Evolutionary conservation across 768 basidiomycete genomes (phyloP), one percentile per base, ranked within the genome.

Genomic region (Mycena rosella): DNA sequence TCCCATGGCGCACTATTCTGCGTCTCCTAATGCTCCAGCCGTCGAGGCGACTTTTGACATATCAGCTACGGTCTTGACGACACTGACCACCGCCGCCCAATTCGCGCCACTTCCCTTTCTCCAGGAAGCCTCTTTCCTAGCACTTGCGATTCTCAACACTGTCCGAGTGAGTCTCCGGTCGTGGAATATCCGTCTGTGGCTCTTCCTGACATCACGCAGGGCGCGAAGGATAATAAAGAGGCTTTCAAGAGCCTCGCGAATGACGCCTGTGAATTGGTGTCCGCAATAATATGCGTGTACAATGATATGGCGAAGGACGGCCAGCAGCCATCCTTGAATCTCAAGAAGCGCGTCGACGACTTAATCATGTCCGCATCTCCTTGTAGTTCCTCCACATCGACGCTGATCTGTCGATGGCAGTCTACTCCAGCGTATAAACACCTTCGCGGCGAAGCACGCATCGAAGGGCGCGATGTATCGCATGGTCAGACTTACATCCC

Each of bases 251-350:
- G 49, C n/a, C 68, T 77, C 17, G 75, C 76, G 8, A 70, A 59
- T 22, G 75, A 77, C 48, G 71, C 74, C 18, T 74, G 76, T 40
- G 71, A 69, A 24, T 53, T 75, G 40, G 73, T 77, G 15, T 73
- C 67, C 32, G 70, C 73, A 8, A 70, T 76, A 2, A 27, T 62
- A 49, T 67, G 63, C 34, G 71, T 70, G 44, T 74, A 63, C 49
- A 52, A 68, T 30, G 68, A 68, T n/a, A 66, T 67, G 67, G 66
- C 48, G 40, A 67, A 45, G 52, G 69, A 73, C 34, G 69, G 70
- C 9, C 63, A 29, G 30, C 49, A 44, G 32, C 32, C 70, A 27
- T 64, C 73, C 17, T 36, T 52, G 29, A 52, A 52, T 32, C 61
- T 72, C 53, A 62, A 72, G 36, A 57, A 72, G 7, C 67, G 57